Conservation (phyloP, 2,329 filamentous ascomycete species). For the Colletotrichum australisinense region DNA sequence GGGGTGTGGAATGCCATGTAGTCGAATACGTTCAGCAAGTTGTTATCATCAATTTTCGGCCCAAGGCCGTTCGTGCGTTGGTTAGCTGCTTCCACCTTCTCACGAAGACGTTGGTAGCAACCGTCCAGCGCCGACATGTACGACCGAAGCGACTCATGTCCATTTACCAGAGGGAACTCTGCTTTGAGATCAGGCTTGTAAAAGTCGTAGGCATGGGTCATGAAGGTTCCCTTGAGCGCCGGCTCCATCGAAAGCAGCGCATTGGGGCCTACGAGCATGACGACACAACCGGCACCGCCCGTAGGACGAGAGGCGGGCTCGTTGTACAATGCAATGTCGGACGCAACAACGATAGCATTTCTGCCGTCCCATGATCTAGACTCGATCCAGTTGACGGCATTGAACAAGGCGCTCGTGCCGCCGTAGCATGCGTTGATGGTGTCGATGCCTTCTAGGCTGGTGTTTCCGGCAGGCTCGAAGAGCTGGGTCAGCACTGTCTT, state of each 20-base stretch:
- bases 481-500: constrained; percentile 91
- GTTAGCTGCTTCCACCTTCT: constrained; percentile 65
- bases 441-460: constrained; percentile 85
- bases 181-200: constrained; percentile 90
- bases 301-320: constrained; percentile 85
- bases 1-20: constrained; percentile 64
- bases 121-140: constrained; percentile 85
- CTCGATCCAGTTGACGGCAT: constrained; percentile 86
- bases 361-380: constrained; percentile 89
- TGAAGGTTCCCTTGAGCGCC: constrained; percentile 82
- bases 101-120: constrained; percentile 79
- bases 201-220: constrained; percentile 89
- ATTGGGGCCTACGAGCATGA: constrained; percentile 82
- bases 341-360: constrained; percentile 82
- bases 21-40: constrained; percentile 81
- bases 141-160: constrained; percentile 84
- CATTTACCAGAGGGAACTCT: constrained; percentile 88
- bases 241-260: constrained; percentile 82
- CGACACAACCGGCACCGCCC: constrained; percentile 82
- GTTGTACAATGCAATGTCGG: constrained; percentile 87
- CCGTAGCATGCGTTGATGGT: constrained; percentile 89
- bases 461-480: constrained; percentile 78
- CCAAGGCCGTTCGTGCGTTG: constrained; percentile 54
- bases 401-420: constrained; percentile 86
- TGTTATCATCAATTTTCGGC: constrained; percentile 37